phyloP scores from a whole-genome alignment of 108 stramenopile species.

The Licmophora abbreviata region DNA sequence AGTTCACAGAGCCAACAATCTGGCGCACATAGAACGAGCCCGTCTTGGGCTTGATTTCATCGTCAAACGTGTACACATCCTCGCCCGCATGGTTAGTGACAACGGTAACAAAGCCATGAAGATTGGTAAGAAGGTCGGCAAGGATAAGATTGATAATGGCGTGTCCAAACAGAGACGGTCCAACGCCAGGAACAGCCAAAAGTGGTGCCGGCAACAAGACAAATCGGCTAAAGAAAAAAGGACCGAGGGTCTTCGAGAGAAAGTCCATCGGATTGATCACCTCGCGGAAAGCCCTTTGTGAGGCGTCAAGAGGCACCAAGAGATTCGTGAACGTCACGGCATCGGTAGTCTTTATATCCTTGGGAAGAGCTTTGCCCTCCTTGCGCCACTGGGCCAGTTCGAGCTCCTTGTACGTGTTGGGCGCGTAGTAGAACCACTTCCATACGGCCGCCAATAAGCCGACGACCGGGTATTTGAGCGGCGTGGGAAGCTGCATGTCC shows the following conservation, averaged over 20 bases:
- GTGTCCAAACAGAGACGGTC: slow-evolving; percentile 30
- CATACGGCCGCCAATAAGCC: slow-evolving; percentile 34
- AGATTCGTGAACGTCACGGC: slow-evolving; percentile 28
- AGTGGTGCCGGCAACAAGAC: slow-evolving; percentile 45
- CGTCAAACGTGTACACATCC: slow-evolving; percentile 63
- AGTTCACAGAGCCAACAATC: slow-evolving; percentile 48
- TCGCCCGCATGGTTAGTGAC: slow-evolving; percentile 74
- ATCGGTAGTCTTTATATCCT: slow-evolving; percentile 17
- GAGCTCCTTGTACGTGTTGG: slow-evolving; percentile 71
- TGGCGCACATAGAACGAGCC: slow-evolving; percentile 60
- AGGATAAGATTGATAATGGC: slow-evolving; percentile 49
- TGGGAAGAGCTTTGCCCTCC: slow-evolving; percentile 23
- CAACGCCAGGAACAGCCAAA: slow-evolving; percentile 29
- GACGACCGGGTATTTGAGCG: slow-evolving; percentile 32
- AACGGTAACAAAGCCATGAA: slow-evolving; percentile 57
- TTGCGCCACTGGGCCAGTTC: slow-evolving; percentile 29
- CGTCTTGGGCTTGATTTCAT: slow-evolving; percentile 50
- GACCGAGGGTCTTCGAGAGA: slow-evolving; percentile 32
- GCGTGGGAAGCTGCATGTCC: slow-evolving; percentile 18
- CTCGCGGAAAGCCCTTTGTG: slow-evolving; percentile 10
- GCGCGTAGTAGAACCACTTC: slow-evolving; percentile 69
- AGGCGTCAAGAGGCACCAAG: slow-evolving; percentile 16
- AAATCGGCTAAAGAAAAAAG: slow-evolving; percentile 51
- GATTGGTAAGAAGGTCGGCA: slow-evolving; percentile 62
- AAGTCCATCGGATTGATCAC: slow-evolving; percentile 24